Conservation (phyloP, 1,284 basidiomycete genomes). For the Cerioporus squamosus region DNA sequence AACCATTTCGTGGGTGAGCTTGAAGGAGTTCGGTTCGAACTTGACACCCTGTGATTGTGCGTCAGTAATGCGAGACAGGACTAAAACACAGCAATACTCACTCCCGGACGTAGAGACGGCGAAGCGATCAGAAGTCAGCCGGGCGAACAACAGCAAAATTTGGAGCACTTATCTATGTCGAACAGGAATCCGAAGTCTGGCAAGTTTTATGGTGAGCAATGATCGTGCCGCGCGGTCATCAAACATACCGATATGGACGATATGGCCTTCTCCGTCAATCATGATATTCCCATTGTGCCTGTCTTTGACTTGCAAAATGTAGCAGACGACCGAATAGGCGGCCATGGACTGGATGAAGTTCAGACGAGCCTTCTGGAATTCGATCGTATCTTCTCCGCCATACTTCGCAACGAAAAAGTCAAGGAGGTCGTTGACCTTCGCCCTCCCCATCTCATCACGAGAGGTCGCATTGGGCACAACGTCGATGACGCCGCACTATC, state of each 20-base stretch:
- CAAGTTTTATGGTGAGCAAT: too few species aligned
- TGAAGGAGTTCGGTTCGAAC: slow-evolving; percentile 97
- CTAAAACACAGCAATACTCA: slow-evolving; percentile 17
- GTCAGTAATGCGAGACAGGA: background rate
- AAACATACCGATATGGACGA: slow-evolving; percentile 88
- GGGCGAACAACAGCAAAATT: slow-evolving; percentile 9
- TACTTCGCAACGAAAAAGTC: slow-evolving; percentile 97
- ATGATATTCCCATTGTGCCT: slow-evolving; percentile 99
- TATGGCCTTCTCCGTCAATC: slow-evolving; percentile 97
- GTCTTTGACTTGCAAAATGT: slow-evolving; percentile 97
- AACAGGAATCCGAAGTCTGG: slow-evolving; percentile 98
- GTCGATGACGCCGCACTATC: slow-evolving; percentile 95
- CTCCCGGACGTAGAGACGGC: slow-evolving; percentile 45
- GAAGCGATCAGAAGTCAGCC: slow-evolving; percentile 30
- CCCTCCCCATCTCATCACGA: slow-evolving; percentile 98
- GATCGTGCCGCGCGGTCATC: background rate
- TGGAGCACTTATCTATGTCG: slow-evolving; percentile 87
- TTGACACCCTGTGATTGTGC: slow-evolving; percentile 79
- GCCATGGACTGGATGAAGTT: slow-evolving; percentile 99
- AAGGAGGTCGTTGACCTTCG: slow-evolving; percentile 95
- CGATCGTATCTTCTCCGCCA: slow-evolving; percentile 85
- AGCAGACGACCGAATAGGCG: slow-evolving; percentile 98
- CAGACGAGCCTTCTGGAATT: slow-evolving; percentile 92
- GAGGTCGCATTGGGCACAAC: slow-evolving; percentile 99
- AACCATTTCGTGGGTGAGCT: slow-evolving; percentile 98